Conservation (phyloP, 2,329 filamentous ascomycete genomes). For the Pestalotiopsis sp. region DNA sequence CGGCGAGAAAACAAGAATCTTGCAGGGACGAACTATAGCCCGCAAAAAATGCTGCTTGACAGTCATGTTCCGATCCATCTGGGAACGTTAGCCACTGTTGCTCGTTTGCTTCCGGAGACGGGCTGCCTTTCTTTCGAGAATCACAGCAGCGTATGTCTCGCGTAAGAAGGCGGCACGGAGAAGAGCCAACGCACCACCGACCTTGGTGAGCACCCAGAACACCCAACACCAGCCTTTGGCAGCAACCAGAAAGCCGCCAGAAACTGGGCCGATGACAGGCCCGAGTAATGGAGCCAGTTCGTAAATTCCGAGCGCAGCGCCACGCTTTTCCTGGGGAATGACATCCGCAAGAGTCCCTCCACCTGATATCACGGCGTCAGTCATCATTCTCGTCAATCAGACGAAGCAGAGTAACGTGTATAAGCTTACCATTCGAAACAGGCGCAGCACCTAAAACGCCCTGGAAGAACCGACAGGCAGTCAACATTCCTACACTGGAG, state of each 20-base stretch:
- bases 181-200: not conserved
- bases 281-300: constrained; percentile 34
- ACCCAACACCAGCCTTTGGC: constrained; percentile 32
- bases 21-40: not conserved
- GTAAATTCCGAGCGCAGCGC: constrained; percentile 32
- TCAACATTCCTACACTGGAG: not conserved
- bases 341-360: not conserved
- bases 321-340: not conserved
- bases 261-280: constrained; percentile 33
- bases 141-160: not conserved
- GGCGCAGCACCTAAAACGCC: not conserved
- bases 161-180: not conserved
- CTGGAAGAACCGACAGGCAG: not conserved
- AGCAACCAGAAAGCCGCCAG: constrained; percentile 37
- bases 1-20: not conserved
- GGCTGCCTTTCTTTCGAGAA: not conserved
- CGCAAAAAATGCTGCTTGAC: no score
- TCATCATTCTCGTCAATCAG: no score
- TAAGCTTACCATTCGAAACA: not conserved
- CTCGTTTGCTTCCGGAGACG: not conserved
- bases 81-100: not conserved
- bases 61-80: no score
- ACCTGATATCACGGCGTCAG: not conserved
- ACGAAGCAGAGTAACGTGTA: no score
- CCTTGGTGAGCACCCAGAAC: constrained; percentile 3